phyloP scores from a whole-genome alignment of 2,329 filamentous ascomycete species.

The Colletotrichum cuscutae region DNA sequence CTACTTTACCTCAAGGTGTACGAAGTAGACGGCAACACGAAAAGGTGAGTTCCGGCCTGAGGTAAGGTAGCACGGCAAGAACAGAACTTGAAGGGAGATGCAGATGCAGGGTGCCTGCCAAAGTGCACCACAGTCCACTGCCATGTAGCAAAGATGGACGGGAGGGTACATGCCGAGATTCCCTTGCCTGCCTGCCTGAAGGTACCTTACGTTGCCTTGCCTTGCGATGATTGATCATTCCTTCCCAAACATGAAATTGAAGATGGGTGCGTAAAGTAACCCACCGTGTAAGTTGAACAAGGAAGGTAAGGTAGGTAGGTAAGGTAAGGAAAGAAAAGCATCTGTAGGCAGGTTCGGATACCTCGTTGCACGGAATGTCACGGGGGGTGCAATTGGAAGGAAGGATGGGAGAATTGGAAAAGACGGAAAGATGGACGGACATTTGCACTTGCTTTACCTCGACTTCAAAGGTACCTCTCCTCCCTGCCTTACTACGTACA shows the following conservation, averaged over 20 bases:
- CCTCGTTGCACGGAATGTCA: constrained; percentile 19
- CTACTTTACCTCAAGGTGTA: background rate
- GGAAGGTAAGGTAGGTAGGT: too few species aligned
- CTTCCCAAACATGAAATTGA: background rate
- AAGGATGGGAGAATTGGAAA: constrained; percentile 1
- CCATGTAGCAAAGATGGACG: background rate
- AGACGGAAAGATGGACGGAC: constrained; percentile 1
- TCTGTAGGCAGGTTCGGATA: too few species aligned
- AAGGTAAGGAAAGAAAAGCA: too few species aligned
- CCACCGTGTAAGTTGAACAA: too few species aligned
- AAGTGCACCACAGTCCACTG: constrained; percentile 1
- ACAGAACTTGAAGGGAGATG: constrained; percentile 12
- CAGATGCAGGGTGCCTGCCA: background rate
- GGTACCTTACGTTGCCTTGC: background rate
- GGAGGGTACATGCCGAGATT: constrained; percentile 14
- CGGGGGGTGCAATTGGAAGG: constrained; percentile 9
- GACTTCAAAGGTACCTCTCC: background rate
- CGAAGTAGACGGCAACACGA: background rate
- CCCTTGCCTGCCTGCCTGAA: background rate
- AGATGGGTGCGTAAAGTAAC: background rate
- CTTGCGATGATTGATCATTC: background rate
- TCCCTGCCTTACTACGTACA: too few species aligned
- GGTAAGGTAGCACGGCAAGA: constrained; percentile 10
- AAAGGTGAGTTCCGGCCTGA: background rate
- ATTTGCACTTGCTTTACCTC: background rate